Evolutionary conservation across 441 rosid genomes (phyloP).

Genomic region (Lepidium campestre): DNA sequence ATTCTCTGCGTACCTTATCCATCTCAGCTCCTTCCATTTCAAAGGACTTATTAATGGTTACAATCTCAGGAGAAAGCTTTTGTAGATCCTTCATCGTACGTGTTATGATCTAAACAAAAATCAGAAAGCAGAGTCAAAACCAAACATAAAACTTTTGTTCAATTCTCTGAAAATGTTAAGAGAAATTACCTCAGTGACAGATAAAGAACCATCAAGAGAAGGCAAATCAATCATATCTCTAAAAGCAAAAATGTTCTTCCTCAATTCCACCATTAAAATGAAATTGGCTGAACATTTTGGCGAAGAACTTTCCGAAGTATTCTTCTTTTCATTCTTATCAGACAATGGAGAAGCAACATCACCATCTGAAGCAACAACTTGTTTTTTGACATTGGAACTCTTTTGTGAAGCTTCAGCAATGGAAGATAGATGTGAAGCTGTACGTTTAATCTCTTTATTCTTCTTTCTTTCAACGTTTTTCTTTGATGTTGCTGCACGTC

Average conservation of each 20-base stretch:
- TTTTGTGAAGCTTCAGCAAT: conserved; percentile 10
- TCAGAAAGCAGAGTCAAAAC: neutral
- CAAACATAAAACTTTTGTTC: no score
- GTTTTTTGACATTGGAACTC: conserved; percentile 8
- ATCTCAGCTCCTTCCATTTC: conserved; percentile 43
- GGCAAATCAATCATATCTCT: conserved; percentile 76
- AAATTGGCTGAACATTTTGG: conserved; percentile 35
- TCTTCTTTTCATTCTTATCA: conserved; percentile 1
- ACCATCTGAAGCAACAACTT: neutral
- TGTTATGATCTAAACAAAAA: conserved; percentile 37
- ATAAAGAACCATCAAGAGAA: conserved; percentile 39
- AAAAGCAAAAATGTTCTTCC: conserved; percentile 54
- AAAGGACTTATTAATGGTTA: conserved; percentile 35
- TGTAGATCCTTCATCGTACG: conserved; percentile 68
- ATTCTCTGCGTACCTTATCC: conserved; percentile 39
- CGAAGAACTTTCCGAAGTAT: conserved; percentile 23
- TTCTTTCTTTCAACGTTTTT: conserved; percentile 5
- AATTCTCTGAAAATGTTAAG: neutral
- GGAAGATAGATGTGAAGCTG: conserved; percentile 13
- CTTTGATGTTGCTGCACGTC: conserved; percentile 9
- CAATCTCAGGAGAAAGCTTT: conserved; percentile 60
- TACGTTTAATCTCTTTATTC: conserved; percentile 15
- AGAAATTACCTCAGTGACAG: conserved; percentile 43
- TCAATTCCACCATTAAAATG: conserved; percentile 59
- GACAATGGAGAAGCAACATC: neutral